phyloP scores from a whole-genome alignment of 1,284 basidiomycete species.

The Cerioporus squamosus region DNA sequence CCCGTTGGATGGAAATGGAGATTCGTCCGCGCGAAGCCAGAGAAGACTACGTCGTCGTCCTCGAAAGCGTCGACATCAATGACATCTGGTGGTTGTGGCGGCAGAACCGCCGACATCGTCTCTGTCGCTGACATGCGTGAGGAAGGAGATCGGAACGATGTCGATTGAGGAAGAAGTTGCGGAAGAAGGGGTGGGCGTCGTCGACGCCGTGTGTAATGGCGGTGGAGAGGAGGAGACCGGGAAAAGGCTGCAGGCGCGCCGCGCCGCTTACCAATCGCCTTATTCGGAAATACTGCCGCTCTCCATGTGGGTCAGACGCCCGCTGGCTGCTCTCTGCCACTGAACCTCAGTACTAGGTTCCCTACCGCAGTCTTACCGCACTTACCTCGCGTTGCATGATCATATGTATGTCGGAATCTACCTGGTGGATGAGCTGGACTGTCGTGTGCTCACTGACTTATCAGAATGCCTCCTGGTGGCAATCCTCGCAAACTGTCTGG shows the following conservation, averaged over 20 bases:
- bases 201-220: too few relatives aligned
- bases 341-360: too few relatives aligned
- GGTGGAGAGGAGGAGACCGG: not conserved
- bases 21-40: slow-evolving; percentile 14
- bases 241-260: not conserved
- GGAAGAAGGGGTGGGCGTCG: too few relatives aligned
- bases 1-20: slow-evolving; percentile 19
- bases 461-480: too few relatives aligned
- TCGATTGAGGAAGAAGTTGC: not conserved
- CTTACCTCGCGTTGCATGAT: too few relatives aligned
- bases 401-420: too few relatives aligned
- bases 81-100: slow-evolving; percentile 23
- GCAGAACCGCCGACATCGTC: slow-evolving; percentile 1
- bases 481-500: too few relatives aligned
- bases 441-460: too few relatives aligned
- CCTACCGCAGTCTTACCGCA: too few relatives aligned
- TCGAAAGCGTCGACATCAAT: slow-evolving; percentile 39
- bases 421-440: too few relatives aligned
- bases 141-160: not conserved
- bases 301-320: not conserved
- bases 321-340: not conserved
- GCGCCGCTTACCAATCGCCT: slow-evolving; percentile 12
- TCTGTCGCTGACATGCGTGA: slow-evolving; percentile 3
- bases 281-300: not conserved
- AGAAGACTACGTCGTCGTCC: slow-evolving; percentile 27